phyloP scores from a whole-genome alignment of 495 filamentous ascomycete genomes.

The Lichenothelia convexa region DNA sequence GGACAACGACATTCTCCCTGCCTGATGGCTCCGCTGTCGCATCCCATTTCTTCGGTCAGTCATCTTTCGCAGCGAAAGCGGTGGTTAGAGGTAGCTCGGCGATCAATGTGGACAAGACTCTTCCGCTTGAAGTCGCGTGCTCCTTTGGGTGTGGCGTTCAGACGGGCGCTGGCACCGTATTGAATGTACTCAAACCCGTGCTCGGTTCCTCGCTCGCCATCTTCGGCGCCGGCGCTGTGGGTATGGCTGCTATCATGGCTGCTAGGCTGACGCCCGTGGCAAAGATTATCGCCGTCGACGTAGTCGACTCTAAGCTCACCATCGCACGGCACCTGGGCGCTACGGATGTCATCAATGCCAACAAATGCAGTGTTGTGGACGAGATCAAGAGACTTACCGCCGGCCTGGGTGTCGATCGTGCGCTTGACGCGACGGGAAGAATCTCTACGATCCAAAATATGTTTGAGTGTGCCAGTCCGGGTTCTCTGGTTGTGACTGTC shows the following conservation, averaged over 20 bases:
- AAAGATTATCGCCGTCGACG: slow-evolving; percentile 5
- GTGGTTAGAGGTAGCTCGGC: no score
- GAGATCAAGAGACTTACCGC: slow-evolving; percentile 2
- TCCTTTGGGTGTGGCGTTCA: slow-evolving; percentile 10
- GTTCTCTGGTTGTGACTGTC: slow-evolving; percentile 4
- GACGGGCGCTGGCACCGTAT: slow-evolving; percentile 8
- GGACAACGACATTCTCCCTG: no score
- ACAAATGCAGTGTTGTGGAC: slow-evolving; percentile 2
- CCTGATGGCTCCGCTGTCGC: no score
- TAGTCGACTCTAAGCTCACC: slow-evolving; percentile 2
- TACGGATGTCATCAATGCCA: slow-evolving; percentile 1
- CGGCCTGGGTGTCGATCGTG: slow-evolving; percentile 5
- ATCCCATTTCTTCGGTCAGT: no score
- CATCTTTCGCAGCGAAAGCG: no score
- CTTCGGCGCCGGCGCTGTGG: slow-evolving; percentile 9
- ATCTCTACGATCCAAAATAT: slow-evolving; percentile 2
- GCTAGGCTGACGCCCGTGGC: slow-evolving; percentile 2
- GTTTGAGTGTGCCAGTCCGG: slow-evolving; percentile 1
- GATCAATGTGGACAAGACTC: no score
- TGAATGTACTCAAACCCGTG: slow-evolving; percentile 6
- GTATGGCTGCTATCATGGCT: slow-evolving; percentile 6
- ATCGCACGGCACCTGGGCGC: slow-evolving; percentile 6
- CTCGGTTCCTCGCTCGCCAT: slow-evolving; percentile 5
- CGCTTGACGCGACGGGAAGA: slow-evolving; percentile 6
- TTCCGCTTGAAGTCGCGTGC: no score